Evolutionary conservation across 805 yeast genomes (phyloP).

Genomic region (Lachancea sp.): DNA sequence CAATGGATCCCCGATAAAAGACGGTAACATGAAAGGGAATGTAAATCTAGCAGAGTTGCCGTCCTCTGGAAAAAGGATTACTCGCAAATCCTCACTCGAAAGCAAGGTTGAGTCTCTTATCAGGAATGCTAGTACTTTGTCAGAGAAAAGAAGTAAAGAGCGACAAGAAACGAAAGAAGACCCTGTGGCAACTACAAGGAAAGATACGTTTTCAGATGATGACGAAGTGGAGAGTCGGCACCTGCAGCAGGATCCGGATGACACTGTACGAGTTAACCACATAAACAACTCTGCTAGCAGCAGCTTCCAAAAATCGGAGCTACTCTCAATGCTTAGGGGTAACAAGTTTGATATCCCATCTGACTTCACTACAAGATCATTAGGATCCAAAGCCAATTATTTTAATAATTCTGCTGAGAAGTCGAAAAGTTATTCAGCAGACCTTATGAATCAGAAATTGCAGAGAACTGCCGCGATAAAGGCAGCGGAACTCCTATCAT

Average conservation of each 20-base stretch:
- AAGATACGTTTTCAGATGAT: constrained; percentile 21
- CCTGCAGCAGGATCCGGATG: constrained; percentile 14
- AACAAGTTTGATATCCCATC: constrained; percentile 17
- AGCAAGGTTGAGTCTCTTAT: constrained; percentile 17
- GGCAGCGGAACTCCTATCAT: constrained; percentile 25
- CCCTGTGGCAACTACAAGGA: constrained; percentile 15
- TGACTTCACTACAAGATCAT: constrained; percentile 8
- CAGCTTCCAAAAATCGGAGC: constrained; percentile 28
- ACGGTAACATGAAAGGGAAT: constrained; percentile 16
- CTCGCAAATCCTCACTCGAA: constrained; percentile 26
- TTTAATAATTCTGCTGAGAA: constrained; percentile 27
- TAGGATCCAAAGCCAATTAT: constrained; percentile 23
- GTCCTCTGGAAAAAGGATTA: constrained; percentile 8
- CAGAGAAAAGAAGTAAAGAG: constrained; percentile 16
- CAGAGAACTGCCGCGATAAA: constrained; percentile 29
- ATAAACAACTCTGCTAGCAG: constrained; percentile 13
- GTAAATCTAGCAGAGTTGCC: constrained; percentile 31
- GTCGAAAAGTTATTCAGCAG: constrained; percentile 27
- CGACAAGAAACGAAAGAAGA: constrained; percentile 14
- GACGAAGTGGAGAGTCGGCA: constrained; percentile 12
- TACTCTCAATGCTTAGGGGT: constrained; percentile 24
- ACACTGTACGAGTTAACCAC: constrained; percentile 16
- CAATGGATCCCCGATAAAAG: constrained; percentile 28
- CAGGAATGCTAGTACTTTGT: constrained; percentile 14
- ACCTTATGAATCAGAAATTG: constrained; percentile 23